Evolutionary conservation across 1,284 basidiomycete species (phyloP).

Genomic region (Puccinia polysora): DNA sequence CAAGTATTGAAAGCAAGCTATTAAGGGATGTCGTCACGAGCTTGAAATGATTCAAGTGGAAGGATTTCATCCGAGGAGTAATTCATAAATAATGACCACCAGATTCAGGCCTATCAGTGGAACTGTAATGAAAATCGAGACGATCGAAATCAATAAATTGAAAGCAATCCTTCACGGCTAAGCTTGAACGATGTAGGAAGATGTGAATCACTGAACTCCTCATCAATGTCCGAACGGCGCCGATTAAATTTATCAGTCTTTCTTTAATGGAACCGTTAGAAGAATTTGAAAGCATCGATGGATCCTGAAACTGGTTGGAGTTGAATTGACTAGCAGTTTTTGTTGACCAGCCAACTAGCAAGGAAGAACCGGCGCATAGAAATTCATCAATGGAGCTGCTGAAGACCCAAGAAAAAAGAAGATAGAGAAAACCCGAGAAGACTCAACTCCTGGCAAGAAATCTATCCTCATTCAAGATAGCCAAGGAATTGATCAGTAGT

Average conservation of each 20-base stretch:
- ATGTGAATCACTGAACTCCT: constrained; percentile 64
- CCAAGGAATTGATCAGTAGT: constrained; percentile 85
- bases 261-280: constrained; percentile 68
- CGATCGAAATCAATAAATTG: constrained; percentile 44
- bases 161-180: constrained; percentile 49
- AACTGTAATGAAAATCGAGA: constrained; percentile 59
- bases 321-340: constrained; percentile 44
- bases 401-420: constrained; percentile 18
- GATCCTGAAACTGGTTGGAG: constrained; percentile 43
- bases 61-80: constrained; percentile 61
- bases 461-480: constrained; percentile 87
- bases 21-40: too few relatives aligned
- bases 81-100: constrained; percentile 73
- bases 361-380: constrained; percentile 17
- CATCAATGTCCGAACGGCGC: constrained; percentile 88
- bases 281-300: constrained; percentile 54
- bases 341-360: constrained; percentile 85
- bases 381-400: not conserved
- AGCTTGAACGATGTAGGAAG: not conserved
- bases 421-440: not conserved
- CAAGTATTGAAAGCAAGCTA: too few relatives aligned
- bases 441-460: constrained; percentile 83
- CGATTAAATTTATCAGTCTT: constrained; percentile 81
- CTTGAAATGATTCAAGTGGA: too few relatives aligned
- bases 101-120: constrained; percentile 78